Conservation (phyloP, 2,329 filamentous ascomycete genomes). For the Helminthosporium solani region DNA sequence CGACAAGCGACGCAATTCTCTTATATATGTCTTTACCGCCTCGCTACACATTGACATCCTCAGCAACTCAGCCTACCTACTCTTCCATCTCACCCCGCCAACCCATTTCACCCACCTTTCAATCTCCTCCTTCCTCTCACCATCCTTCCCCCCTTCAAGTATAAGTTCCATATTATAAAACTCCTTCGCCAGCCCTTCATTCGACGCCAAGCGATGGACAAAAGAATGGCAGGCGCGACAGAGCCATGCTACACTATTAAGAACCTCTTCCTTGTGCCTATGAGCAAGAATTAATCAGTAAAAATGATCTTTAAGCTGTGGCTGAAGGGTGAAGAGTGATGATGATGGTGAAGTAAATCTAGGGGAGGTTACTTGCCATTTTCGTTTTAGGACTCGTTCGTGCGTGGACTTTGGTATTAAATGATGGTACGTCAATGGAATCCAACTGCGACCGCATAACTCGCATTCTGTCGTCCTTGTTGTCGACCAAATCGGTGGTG, state of each 20-base stretch:
- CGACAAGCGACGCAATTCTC: too few relatives aligned
- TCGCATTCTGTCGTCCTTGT: constrained; percentile 65
- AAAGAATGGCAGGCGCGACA: constrained; percentile 82
- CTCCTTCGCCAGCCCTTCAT: constrained; percentile 74
- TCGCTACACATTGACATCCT: too few relatives aligned
- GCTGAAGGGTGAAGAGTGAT: too few relatives aligned
- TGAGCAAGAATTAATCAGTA: not conserved
- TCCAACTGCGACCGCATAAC: constrained; percentile 72
- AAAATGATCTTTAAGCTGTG: not conserved
- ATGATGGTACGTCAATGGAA: constrained; percentile 80
- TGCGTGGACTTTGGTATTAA: constrained; percentile 79
- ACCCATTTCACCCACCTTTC: constrained; percentile 72
- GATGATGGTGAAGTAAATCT: too few relatives aligned
- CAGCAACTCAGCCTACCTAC: constrained; percentile 42
- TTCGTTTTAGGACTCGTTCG: constrained; percentile 71
- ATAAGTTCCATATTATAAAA: constrained; percentile 74
- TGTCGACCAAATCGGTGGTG: constrained; percentile 63
- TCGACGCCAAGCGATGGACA: constrained; percentile 71
- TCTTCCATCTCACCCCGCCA: constrained; percentile 72
- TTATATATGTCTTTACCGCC: too few relatives aligned
- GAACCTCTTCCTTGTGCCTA: constrained; percentile 64
- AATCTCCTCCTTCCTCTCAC: constrained; percentile 68
- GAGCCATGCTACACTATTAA: constrained; percentile 83
- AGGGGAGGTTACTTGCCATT: constrained; percentile 58
- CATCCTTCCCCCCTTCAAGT: constrained; percentile 65